Evolutionary conservation across 805 yeast genomes (phyloP), one percentile per base, ranked within the genome.

Genomic region (Candida tammaniensis): DNA sequence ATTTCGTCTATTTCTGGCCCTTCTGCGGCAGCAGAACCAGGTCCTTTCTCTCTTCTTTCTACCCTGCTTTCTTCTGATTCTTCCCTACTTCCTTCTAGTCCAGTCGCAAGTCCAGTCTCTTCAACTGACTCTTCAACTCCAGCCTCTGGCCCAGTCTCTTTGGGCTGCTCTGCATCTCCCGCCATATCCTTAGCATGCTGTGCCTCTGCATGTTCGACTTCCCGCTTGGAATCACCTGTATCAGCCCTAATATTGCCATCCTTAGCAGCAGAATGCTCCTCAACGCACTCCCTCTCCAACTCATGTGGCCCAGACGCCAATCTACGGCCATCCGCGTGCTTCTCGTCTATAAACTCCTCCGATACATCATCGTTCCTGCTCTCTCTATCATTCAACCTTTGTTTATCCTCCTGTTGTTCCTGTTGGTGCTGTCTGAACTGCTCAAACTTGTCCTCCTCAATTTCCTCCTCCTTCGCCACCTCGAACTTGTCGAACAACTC

Each of bases 401-500:
- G n/a, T n/a, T n/a, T n/a, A n/a, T n/a, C n/a, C n/a, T n/a, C n/a
- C n/a, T n/a, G n/a, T n/a, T n/a, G n/a, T n/a, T n/a, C n/a, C n/a
- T n/a, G n/a, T n/a, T n/a, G n/a, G n/a, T n/a, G n/a, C n/a, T n/a
- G n/a, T n/a, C n/a, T 35, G 24, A 32, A 44, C 24, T 24, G 24
- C 4, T 36, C 46, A 28, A 42, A 44, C 22, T 42, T 44, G 21
- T 41, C 40, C 17, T 37, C 44, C 10, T 22, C 39, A 19, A 32
- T 24, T 23, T 35, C 38, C 16, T 35, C 39, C 7, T 34, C 33
- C 23, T 36, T 27, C 11, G 39, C 40, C 7, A 61, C 40, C 35
- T 61, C 67, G 42, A 60, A 62, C 42, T 57, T 60, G 37, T 57
- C 67, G 39, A 62, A 59, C 16, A 62, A 43, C 11, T 55, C 66